Evolutionary conservation across 306 rosid genomes (phyloP), one percentile per base, ranked within the genome.

Genomic region (Rosa chinensis): DNA sequence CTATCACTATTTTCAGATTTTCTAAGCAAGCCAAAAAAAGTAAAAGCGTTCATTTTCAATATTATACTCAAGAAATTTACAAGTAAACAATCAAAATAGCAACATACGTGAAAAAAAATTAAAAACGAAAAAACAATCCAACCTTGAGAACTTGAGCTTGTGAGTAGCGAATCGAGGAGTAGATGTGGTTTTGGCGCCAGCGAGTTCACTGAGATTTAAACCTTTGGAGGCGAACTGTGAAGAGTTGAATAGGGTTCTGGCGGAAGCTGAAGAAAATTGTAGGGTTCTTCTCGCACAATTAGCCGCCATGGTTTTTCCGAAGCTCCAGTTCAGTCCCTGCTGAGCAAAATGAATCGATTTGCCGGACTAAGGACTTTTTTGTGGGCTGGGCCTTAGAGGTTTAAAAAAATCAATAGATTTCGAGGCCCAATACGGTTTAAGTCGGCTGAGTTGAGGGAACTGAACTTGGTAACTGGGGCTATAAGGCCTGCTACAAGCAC

Each of bases 91-190:
- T 23, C 49, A 55, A 20, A 10, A 10, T 47, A 32, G 55, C 9
- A 70, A 56, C 28, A 59, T 25, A 42, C 20, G 58, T 20, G 10
- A 53, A 52, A 63, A 53, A 44, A 5, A 32, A 32, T 32, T 5
- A 48, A 23, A 43, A 76, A 23, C 8, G 5, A 3, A 21, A 21
- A 47, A 40, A 10, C 9, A 70, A n/a, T 4, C 47, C 14, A 78
- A 94, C 98, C 97, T 80, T 62, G 90, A 85, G 80, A 81, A 56
- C 6, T 85, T 55, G 62, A 89, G 88, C 78, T 84, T 91, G 53
- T 56, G 85, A 47, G 78, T 43, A 49, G 89, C 72, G 78, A 79
- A 62, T 23, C 84, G 82, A 70, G 87, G 40, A 62, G 86, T 61
- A 63, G 86, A 66, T 32, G 81, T 5, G 48, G 84, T 76, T 80